Conservation (phyloP, 108 stramenopile species). For the Nitzschia putrida region DNA sequence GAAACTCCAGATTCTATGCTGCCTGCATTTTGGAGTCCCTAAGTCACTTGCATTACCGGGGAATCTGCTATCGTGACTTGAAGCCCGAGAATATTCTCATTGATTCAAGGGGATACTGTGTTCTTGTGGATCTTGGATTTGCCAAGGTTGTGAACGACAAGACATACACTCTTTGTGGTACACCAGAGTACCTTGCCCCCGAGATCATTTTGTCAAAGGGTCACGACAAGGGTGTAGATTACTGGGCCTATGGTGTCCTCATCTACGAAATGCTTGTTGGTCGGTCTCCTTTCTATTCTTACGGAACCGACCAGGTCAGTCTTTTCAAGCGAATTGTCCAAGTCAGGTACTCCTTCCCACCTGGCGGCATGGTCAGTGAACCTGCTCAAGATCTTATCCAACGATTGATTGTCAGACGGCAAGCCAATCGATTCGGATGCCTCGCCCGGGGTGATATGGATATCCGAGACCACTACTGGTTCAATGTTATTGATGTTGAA, state of each 20-base stretch:
- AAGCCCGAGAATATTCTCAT: slow-evolving; percentile 90
- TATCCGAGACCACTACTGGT: slow-evolving; percentile 94
- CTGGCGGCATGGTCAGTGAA: slow-evolving; percentile 80
- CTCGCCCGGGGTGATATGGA: slow-evolving; percentile 88
- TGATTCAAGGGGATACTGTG: slow-evolving; percentile 91
- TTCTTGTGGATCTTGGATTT: slow-evolving; percentile 98
- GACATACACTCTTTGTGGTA: slow-evolving; percentile 97
- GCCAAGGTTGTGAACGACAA: slow-evolving; percentile 97
- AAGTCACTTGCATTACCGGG: slow-evolving; percentile 71
- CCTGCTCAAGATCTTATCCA: slow-evolving; percentile 88
- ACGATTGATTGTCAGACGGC: slow-evolving; percentile 87
- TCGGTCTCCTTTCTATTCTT: slow-evolving; percentile 94
- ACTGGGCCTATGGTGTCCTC: slow-evolving; percentile 98
- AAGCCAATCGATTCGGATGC: slow-evolving; percentile 87
- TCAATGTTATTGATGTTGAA: slow-evolving; percentile 88
- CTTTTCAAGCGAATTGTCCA: slow-evolving; percentile 97
- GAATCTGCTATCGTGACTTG: slow-evolving; percentile 93
- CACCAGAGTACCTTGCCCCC: slow-evolving; percentile 98
- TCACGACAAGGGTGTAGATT: slow-evolving; percentile 98
- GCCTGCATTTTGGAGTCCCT: slow-evolving; percentile 81
- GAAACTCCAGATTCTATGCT: slow-evolving; percentile 86
- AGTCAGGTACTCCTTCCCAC: slow-evolving; percentile 90
- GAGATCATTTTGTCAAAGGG: slow-evolving; percentile 98
- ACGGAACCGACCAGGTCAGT: slow-evolving; percentile 91
- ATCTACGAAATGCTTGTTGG: slow-evolving; percentile 98